Conservation (phyloP, 306 rosid species). For the Lablab purpureus region DNA sequence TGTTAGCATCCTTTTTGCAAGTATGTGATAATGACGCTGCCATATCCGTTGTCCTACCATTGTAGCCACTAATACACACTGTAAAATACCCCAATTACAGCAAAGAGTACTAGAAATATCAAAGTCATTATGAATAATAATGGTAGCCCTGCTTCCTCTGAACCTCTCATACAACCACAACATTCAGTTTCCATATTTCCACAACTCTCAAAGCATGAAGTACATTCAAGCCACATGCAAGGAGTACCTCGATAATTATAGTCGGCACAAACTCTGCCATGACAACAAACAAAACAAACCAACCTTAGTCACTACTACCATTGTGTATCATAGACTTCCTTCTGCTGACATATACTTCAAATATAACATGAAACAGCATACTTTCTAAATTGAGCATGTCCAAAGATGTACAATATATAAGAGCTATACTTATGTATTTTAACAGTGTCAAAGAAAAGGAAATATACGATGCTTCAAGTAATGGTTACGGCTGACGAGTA, state of each 20-base stretch:
- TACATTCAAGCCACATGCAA: slow-evolving; percentile 83
- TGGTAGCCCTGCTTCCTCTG: slow-evolving; percentile 84
- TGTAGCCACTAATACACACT: slow-evolving; percentile 88
- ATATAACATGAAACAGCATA: neutral
- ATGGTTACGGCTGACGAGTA: neutral
- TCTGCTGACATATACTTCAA: neutral
- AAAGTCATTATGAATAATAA: slow-evolving; percentile 72
- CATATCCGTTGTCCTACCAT: slow-evolving; percentile 91
- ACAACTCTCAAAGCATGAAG: slow-evolving; percentile 80
- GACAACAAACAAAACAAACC: slow-evolving; percentile 39
- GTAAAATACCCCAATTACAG: slow-evolving; percentile 82
- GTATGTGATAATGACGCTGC: slow-evolving; percentile 88
- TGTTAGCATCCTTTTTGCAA: slow-evolving; percentile 87
- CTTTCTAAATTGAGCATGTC: slow-evolving; percentile 28
- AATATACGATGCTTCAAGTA: slow-evolving; percentile 26
- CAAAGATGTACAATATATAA: neutral
- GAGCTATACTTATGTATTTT: neutral
- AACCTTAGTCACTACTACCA: neutral
- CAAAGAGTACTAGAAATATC: slow-evolving; percentile 73
- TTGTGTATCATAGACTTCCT: neutral
- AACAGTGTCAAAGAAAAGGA: neutral
- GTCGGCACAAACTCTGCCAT: slow-evolving; percentile 71
- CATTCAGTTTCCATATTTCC: slow-evolving; percentile 80
- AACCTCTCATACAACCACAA: slow-evolving; percentile 82
- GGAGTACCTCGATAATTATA: slow-evolving; percentile 82